A percentile compares a stretch with the other conserved stretches of the same genome.
phyloP scores from a whole-genome alignment of 179 eudicot species.

The Carnegiea gigantea region DNA sequence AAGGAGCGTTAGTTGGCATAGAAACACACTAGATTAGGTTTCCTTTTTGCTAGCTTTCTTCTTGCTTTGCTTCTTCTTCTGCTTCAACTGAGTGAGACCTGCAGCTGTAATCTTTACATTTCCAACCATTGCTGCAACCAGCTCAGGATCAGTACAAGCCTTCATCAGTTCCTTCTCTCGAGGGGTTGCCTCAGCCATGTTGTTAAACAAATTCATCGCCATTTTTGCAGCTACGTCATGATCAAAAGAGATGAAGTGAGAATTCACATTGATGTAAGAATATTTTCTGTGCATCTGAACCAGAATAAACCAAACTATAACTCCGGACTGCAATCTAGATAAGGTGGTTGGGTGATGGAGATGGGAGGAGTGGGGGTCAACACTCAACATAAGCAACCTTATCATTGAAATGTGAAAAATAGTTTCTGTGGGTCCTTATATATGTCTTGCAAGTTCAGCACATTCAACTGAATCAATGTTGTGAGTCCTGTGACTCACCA shows the following conservation, averaged over 20 bases:
- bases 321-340: too few species aligned
- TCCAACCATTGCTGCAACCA: constrained; percentile 86
- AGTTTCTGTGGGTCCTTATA: too few species aligned
- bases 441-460: too few species aligned
- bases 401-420: too few species aligned
- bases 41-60: constrained; percentile 52
- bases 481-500: too few species aligned
- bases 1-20: neutral
- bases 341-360: too few species aligned
- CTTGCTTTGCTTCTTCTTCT: constrained; percentile 91
- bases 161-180: constrained; percentile 98
- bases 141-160: constrained; percentile 95
- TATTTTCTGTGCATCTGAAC: too few species aligned
- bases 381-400: too few species aligned
- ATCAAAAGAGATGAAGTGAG: neutral
- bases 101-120: constrained; percentile 85
- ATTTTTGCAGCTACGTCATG: constrained; percentile 76
- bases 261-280: neutral
- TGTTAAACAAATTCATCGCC: constrained; percentile 87
- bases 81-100: constrained; percentile 84
- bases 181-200: constrained; percentile 67
- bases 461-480: too few species aligned
- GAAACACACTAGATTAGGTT: constrained; percentile 1
- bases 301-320: too few species aligned
- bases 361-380: too few species aligned